Evolutionary conservation across 2,329 filamentous ascomycete genomes (phyloP).

Genomic region (Tolypocladium cylindrosporum): DNA sequence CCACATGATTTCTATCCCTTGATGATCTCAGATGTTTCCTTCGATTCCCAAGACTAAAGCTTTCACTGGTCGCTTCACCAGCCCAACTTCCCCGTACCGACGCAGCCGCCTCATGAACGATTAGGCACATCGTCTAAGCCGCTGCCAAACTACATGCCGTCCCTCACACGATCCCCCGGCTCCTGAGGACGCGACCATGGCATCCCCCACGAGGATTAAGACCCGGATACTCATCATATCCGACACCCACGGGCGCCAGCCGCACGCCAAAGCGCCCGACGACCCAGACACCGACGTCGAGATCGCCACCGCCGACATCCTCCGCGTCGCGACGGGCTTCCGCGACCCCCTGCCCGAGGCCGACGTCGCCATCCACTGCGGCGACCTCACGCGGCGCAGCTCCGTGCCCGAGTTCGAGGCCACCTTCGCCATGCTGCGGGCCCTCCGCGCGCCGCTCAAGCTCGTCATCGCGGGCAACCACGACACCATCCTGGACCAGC

Average conservation of each 20-base stretch:
- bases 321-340: constrained; percentile 14
- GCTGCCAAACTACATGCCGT: neutral
- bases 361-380: constrained; percentile 43
- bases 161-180: neutral
- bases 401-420: constrained; percentile 27
- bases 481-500: constrained; percentile 32
- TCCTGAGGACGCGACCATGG: neutral
- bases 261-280: constrained; percentile 7
- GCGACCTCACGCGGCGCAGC: constrained; percentile 37
- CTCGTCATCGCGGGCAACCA: constrained; percentile 47
- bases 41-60: too few relatives aligned
- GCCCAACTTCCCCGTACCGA: neutral
- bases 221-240: constrained; percentile 29
- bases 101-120: neutral
- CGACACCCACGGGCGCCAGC: constrained; percentile 22
- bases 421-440: constrained; percentile 30
- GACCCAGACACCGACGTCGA: constrained; percentile 13
- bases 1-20: neutral
- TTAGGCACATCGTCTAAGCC: neutral
- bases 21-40: neutral
- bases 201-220: constrained; percentile 13
- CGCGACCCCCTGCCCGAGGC: constrained; percentile 20
- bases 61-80: neutral
- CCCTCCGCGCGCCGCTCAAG: constrained; percentile 37
- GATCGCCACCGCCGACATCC: constrained; percentile 8